phyloP scores from a whole-genome alignment of 2,329 filamentous ascomycete genomes.

The Clarireedia monteithiana region DNA sequence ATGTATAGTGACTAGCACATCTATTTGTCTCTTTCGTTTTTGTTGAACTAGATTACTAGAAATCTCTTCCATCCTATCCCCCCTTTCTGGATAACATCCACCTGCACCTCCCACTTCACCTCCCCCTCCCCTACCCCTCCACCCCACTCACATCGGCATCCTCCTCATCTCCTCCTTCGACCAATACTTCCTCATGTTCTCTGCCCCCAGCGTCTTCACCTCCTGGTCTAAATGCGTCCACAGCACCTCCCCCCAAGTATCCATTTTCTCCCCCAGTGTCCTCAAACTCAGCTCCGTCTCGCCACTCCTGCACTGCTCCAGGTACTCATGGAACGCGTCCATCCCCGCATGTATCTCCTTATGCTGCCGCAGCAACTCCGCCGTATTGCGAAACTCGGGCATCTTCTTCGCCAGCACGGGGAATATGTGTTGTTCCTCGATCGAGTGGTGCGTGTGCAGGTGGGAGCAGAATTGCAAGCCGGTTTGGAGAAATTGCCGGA shows the following conservation, averaged over 20 bases:
- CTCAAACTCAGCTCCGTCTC: slow-evolving; percentile 50
- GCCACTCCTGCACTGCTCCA: slow-evolving; percentile 52
- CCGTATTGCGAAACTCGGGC: slow-evolving; percentile 62
- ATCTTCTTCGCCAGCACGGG: slow-evolving; percentile 69
- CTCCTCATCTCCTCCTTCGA: slow-evolving; percentile 62
- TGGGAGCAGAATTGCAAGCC: slow-evolving; percentile 64
- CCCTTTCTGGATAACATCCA: background rate
- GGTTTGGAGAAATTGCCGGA: slow-evolving; percentile 58
- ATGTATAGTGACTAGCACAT: too few relatives aligned
- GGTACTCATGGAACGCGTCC: slow-evolving; percentile 58
- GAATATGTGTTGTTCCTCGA: slow-evolving; percentile 79
- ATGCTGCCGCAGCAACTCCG: slow-evolving; percentile 67
- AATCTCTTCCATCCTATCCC: background rate
- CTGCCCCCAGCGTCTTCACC: slow-evolving; percentile 67
- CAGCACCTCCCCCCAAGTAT: slow-evolving; percentile 68
- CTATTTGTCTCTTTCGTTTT: too few relatives aligned
- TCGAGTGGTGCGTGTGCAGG: slow-evolving; percentile 70
- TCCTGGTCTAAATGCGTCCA: slow-evolving; percentile 83
- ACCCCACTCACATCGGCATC: slow-evolving; percentile 52
- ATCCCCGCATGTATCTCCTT: slow-evolving; percentile 70
- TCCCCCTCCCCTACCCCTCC: background rate
- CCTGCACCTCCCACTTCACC: background rate
- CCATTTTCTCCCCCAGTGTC: slow-evolving; percentile 64
- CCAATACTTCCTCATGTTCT: slow-evolving; percentile 86
- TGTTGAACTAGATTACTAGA: background rate